A percentile compares a stretch with the other conserved stretches of the same genome.
Conservation (phyloP, 495 filamentous ascomycete species). For the Apiosordaria backusii region DNA sequence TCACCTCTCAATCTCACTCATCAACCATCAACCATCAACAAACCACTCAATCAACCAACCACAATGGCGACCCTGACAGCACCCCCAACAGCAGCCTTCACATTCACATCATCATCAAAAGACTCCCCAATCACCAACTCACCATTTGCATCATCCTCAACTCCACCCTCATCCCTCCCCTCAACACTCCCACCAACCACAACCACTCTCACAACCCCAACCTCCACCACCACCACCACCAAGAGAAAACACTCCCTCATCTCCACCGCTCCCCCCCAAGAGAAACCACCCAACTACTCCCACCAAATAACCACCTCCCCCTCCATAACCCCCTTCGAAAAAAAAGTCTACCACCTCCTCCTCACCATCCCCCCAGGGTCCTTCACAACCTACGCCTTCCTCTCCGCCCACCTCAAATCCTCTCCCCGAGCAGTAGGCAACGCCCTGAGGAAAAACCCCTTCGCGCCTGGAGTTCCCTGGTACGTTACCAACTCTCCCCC, state of each 20-base stretch:
- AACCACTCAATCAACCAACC: too few species aligned
- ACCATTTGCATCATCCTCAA: slow-evolving; percentile 4
- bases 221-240: slow-evolving; percentile 4
- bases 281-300: slow-evolving; percentile 5
- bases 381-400: slow-evolving; percentile 69
- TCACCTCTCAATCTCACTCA: too few species aligned
- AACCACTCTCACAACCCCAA: slow-evolving; percentile 2
- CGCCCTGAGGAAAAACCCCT: slow-evolving; percentile 68
- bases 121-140: slow-evolving; percentile 6
- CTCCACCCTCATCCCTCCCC: slow-evolving; percentile 10
- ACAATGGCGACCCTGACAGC: neutral
- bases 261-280: neutral
- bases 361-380: slow-evolving; percentile 57
- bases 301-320: slow-evolving; percentile 20
- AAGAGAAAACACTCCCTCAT: slow-evolving; percentile 8
- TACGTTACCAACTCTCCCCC: slow-evolving; percentile 8
- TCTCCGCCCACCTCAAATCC: slow-evolving; percentile 62
- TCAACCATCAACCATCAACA: too few species aligned
- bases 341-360: slow-evolving; percentile 55
- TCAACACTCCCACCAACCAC: neutral
- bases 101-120: neutral
- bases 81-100: neutral
- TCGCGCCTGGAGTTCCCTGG: slow-evolving; percentile 59
- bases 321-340: slow-evolving; percentile 52
- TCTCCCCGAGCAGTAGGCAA: slow-evolving; percentile 78